Percentiles rank a stretch among this genome's conserved stretches.
Conservation (phyloP, 1,284 basidiomycete species). For the Pseudozyma thailandica region DNA sequence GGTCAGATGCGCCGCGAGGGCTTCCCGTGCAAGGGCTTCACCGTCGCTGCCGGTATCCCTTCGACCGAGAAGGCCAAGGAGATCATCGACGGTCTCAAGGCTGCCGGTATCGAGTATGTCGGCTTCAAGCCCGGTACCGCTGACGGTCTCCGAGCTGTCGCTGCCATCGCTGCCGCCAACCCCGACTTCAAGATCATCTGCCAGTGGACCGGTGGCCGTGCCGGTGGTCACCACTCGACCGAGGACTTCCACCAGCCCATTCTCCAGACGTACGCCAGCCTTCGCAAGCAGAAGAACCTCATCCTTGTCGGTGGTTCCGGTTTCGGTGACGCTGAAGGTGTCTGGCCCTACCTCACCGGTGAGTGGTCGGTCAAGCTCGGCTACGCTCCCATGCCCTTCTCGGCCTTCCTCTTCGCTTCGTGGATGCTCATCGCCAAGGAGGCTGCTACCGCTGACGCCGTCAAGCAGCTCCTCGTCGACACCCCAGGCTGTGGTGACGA, state of each 20-base stretch:
- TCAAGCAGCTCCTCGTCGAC: slow-evolving; percentile 95
- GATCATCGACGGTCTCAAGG: slow-evolving; percentile 83
- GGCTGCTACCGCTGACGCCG: slow-evolving; percentile 89
- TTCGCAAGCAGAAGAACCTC: slow-evolving; percentile 89
- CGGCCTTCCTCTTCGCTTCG: slow-evolving; percentile 91
- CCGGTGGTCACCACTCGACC: slow-evolving; percentile 97
- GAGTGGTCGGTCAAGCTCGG: slow-evolving; percentile 90
- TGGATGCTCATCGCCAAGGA: slow-evolving; percentile 99
- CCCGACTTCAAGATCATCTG: slow-evolving; percentile 97
- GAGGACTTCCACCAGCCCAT: slow-evolving; percentile 99
- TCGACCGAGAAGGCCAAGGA: slow-evolving; percentile 91
- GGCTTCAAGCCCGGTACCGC: slow-evolving; percentile 97
- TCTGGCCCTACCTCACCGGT: slow-evolving; percentile 96
- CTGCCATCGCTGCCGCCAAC: slow-evolving; percentile 93
- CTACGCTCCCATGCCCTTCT: slow-evolving; percentile 97
- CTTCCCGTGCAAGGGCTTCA: slow-evolving; percentile 95
- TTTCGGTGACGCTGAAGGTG: slow-evolving; percentile 92
- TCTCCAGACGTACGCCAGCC: slow-evolving; percentile 86
- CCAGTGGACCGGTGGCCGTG: slow-evolving; percentile 98
- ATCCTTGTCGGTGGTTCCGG: slow-evolving; percentile 94
- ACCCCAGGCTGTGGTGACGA: slow-evolving; percentile 91
- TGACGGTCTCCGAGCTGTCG: slow-evolving; percentile 94
- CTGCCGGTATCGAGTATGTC: slow-evolving; percentile 88
- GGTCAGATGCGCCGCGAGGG: slow-evolving; percentile 96
- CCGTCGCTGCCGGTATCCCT: slow-evolving; percentile 94